phyloP scores from a whole-genome alignment of 345 rosid species.

The Gossypium stocksii region DNA sequence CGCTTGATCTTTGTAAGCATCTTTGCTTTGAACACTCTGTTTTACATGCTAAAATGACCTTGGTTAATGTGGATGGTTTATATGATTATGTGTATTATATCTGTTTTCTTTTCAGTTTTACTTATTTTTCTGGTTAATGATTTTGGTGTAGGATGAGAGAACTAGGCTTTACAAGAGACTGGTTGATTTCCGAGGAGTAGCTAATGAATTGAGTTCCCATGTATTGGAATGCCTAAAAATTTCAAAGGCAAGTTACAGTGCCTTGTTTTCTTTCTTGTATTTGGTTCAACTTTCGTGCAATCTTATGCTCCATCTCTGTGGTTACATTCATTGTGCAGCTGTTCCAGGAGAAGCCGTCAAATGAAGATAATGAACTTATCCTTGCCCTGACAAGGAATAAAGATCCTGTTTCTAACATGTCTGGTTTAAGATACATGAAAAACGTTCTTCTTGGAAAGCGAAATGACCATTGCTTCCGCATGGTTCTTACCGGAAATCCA shows the following conservation, averaged over 20 bases:
- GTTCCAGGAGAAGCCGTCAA: slow-evolving; percentile 51
- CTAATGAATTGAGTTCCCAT: slow-evolving; percentile 60
- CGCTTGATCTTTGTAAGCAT: slow-evolving; percentile 61
- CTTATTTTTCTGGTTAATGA: slow-evolving; percentile 9
- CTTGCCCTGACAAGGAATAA: slow-evolving; percentile 36
- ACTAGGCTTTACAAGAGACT: slow-evolving; percentile 69
- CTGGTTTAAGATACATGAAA: slow-evolving; percentile 84
- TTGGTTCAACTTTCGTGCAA: background rate
- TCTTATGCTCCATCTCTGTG: slow-evolving; percentile 3
- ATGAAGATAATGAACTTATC: slow-evolving; percentile 30
- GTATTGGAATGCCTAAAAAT: slow-evolving; percentile 67
- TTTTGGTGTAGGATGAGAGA: slow-evolving; percentile 60
- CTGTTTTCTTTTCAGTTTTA: slow-evolving; percentile 4
- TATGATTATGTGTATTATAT: slow-evolving; percentile 8
- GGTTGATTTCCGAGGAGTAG: slow-evolving; percentile 59
- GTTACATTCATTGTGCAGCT: slow-evolving; percentile 41
- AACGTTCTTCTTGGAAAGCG: slow-evolving; percentile 85
- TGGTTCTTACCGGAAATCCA: slow-evolving; percentile 86
- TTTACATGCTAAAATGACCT: slow-evolving; percentile 20
- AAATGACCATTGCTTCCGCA: slow-evolving; percentile 72
- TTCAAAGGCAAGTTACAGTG: slow-evolving; percentile 58
- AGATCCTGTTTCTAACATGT: slow-evolving; percentile 41
- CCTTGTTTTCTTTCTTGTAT: background rate
- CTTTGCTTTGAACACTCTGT: background rate
- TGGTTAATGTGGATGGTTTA: slow-evolving; percentile 4